A percentile compares a stretch with the other conserved stretches of the same genome.
Conservation (phyloP, 331 rosid genomes). For the Stylosanthes scabra region DNA sequence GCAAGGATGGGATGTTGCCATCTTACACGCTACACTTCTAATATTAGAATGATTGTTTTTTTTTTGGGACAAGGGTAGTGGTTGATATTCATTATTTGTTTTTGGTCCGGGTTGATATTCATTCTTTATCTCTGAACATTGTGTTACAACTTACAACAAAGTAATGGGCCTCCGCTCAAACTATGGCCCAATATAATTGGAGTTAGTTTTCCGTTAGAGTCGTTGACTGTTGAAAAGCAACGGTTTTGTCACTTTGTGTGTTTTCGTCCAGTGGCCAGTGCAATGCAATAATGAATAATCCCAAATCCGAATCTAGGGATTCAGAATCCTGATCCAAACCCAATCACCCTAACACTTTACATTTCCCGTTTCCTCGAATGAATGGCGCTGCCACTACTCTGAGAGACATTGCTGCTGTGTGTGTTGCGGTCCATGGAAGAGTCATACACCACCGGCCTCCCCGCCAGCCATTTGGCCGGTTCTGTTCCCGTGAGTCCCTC, state of each 20-base stretch:
- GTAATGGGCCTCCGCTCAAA: too few species aligned
- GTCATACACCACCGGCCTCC: constrained; percentile 51
- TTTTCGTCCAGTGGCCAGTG: not conserved
- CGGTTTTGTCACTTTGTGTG: not conserved
- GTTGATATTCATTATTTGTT: too few species aligned
- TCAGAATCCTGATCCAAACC: not conserved
- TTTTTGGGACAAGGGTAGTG: too few species aligned
- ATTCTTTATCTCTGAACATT: too few species aligned
- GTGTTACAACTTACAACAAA: too few species aligned
- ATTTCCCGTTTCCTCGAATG: not conserved
- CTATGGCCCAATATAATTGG: not conserved
- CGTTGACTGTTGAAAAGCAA: constrained; percentile 12
- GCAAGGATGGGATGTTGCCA: too few species aligned
- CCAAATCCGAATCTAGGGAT: not conserved
- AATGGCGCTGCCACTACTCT: not conserved
- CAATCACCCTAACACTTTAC: not conserved
- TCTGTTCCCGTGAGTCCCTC: constrained; percentile 72
- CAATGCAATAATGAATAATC: not conserved
- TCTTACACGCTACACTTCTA: too few species aligned
- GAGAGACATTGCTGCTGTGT: not conserved
- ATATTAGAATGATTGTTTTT: too few species aligned
- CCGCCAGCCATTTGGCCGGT: constrained; percentile 85
- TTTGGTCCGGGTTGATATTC: too few species aligned
- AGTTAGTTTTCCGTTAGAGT: not conserved
- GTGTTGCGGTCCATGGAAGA: constrained; percentile 57